Base-by-base conservation (phyloP, 208 protist genomes). In the Lotmaria passim region DNA sequence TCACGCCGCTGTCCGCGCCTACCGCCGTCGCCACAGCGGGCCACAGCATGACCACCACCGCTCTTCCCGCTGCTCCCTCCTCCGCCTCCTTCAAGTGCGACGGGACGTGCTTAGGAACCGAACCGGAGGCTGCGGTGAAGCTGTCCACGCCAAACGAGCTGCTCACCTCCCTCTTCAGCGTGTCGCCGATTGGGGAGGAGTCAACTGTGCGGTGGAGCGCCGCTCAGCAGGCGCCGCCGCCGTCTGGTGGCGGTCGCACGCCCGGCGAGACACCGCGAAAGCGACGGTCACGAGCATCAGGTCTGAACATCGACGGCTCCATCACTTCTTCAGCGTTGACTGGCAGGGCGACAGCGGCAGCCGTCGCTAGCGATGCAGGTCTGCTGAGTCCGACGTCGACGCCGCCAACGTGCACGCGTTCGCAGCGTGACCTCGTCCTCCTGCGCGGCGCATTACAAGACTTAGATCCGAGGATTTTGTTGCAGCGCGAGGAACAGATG, bases 401-500 rank as follows among this genome's bases (percentile, higher is more conserved):
- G 38, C 61, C 17, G n/a, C 43, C 6, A 19, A 28, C 15, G 7
- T 17, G 46, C 46, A 7, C 28, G 2, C 36, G 55, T 50, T 57
- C 46, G 1, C 47, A 23, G 48, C 56, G 52, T 17, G 72, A 81
- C 14, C 11, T 75, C 10, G 46, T 48, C 0, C n/a, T 56, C 14
- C 44, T 75, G 23, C 43, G 53, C 33, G 24, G 24, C 23, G 56
- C 59, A 21, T 21, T 73, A 55, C 50, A 50, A 15, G 21, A 39
- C 26, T 7, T 75, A 7, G 53, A 69, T 53, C 50, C 57, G 17
- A 19, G 66, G 23, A 68, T 81, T 21, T 43, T 90, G 50, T 65
- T 75, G 62, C 52, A 82, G 78, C 79, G 82, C 23, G 67, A 68
- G 21, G 86, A 91, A 34, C 82, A 91, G 77, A 81, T 88, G 46